Evolutionary conservation across 176 grass and related monocot species (phyloP), one percentile per base, ranked within the genome.

Genomic region (Ampelocalamus luodianensis): DNA sequence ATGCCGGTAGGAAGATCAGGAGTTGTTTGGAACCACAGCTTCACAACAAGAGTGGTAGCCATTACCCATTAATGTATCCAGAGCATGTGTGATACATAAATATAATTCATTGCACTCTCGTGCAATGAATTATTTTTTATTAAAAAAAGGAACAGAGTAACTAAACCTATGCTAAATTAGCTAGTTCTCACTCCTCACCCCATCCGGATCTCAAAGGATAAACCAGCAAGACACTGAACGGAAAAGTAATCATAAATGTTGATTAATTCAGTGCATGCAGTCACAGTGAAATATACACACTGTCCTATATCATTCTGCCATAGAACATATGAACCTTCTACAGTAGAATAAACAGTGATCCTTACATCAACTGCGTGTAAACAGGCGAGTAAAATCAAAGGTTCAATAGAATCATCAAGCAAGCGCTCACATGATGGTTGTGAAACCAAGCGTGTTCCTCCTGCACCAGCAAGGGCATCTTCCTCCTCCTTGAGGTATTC

Each of bases 401-500:
- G 50, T 77, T 43, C 48, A 76, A 84, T n/a, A 76, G 27, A 65
- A 85, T 68, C 60, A 77, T 77, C 62, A 77, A 68, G 68, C 36
- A 56, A 81, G 64, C 36, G 24, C 83, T 86, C 75, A 93, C 92
- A 93, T 73, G 92, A 94, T 87, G 92, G 92, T 71, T 94, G 92
- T 67, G 82, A 66, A 63, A 91, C 34, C 53, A 94, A 87, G 64
- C 92, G 89, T 8, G 92, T 94, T 24, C 92, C 92, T 27, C 90
- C 92, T 50, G 92, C 48, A 77, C 86, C 89, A 85, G 76, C 38
- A 61, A 92, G 43, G 8, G 92, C 84, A 92, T 92, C 91, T 46
- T 92, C 92, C 89, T 94, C 92, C 84, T 94, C 92, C 81, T 94
- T 94, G 68, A 94, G 89, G 71, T 91, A 91, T 77, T 79, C 92